Percentiles rank a stretch among this genome's conserved stretches.
Evolutionary conservation across 2,329 filamentous ascomycete genomes (phyloP).

Genomic region (Hypoxylon sp.): DNA sequence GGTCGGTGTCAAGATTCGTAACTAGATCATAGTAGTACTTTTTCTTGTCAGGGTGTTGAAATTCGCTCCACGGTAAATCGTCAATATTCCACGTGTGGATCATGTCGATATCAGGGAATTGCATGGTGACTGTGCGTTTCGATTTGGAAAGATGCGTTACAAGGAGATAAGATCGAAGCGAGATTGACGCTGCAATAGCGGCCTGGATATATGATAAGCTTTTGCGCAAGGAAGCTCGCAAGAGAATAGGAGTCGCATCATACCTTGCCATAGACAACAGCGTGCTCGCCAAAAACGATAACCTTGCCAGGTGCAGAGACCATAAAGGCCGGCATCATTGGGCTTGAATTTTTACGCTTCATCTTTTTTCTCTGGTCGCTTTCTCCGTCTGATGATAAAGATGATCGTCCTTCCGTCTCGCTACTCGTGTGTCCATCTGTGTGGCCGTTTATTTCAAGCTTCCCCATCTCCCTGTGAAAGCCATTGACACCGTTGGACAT

Average conservation of each 20-base stretch:
- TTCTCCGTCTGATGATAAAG: no score
- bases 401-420: no score
- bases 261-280: conserved; percentile 96
- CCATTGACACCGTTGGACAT: conserved; percentile 48
- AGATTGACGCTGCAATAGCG: conserved; percentile 94
- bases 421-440: conserved; percentile 45
- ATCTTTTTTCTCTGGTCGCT: conserved; percentile 49
- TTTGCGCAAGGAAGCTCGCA: conserved; percentile 11
- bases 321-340: conserved; percentile 91
- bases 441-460: conserved; percentile 38
- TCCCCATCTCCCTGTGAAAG: conserved; percentile 43
- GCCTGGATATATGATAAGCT: conserved; percentile 59
- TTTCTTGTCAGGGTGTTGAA: conserved; percentile 84
- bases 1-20: conserved; percentile 82
- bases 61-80: conserved; percentile 84
- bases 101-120: conserved; percentile 90
- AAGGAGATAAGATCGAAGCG: conserved; percentile 93
- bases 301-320: conserved; percentile 98
- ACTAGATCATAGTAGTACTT: conserved; percentile 94
- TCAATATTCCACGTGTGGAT: conserved; percentile 95
- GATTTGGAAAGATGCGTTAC: conserved; percentile 95
- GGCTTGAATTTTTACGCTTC: conserved; percentile 66
- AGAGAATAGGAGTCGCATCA: conserved; percentile 27
- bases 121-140: conserved; percentile 83
- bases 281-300: conserved; percentile 97